These are phyloP conservation scores for Agaricus sinodeliciosus DNA, from an alignment of 768 basidiomycete species.

Conservation along the genomic window DNA sequence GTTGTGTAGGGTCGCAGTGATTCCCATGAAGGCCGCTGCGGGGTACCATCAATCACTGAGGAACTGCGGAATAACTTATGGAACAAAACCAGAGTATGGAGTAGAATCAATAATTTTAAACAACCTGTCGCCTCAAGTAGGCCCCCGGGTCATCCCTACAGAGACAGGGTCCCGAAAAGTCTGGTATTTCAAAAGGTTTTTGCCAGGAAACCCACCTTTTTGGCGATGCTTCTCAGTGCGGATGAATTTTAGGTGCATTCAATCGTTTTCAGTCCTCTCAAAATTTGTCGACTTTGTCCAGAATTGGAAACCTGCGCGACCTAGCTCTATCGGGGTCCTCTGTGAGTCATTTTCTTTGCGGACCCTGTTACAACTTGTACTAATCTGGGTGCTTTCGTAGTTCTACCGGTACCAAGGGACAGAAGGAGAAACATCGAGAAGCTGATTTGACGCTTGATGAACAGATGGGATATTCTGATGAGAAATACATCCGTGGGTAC, in stretches of 20 bases:
- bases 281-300: too few species aligned
- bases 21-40: neutral
- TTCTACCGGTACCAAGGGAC: neutral
- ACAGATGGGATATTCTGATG: conserved; percentile 6
- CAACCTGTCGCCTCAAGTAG: neutral
- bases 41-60: conserved; percentile 2
- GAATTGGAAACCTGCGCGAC: too few species aligned
- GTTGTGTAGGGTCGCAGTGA: conserved; percentile 7
- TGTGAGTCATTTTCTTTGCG: neutral
- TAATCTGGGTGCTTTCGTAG: conserved; percentile 1
- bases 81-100: neutral
- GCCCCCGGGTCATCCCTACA: too few species aligned
- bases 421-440: conserved; percentile 3
- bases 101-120: neutral
- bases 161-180: too few species aligned
- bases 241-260: too few species aligned
- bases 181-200: too few species aligned
- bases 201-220: too few species aligned
- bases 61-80: neutral
- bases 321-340: too few species aligned
- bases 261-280: too few species aligned
- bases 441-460: conserved; percentile 4
- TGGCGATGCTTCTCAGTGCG: too few species aligned
- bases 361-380: conserved; percentile 4
- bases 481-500: conserved; percentile 8